Base-by-base conservation (phyloP, 768 basidiomycete species). In the Termitomyces sp. region DNA sequence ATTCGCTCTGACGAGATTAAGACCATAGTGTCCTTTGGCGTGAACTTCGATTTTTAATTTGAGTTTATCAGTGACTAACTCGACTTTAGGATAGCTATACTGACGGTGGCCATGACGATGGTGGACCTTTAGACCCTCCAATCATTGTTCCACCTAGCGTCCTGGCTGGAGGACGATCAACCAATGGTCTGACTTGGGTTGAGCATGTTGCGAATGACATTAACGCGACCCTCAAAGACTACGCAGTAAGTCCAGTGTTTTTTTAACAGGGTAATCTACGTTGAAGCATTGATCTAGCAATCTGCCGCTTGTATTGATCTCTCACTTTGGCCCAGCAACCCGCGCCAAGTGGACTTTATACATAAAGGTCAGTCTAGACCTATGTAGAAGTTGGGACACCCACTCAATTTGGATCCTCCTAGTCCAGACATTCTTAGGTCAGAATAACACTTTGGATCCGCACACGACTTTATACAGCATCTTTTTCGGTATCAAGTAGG, bases 401-500 rank as follows among this genome's bases (percentile, higher is more conserved):
- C 24, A 24, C 44, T 47, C 47, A 27, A 31, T 5, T 9, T 44
- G 12, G 12, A 20, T 2, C 7, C 27, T 41, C n/a, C 1, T 36
- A 84, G 81, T 76, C 47, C 58, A 69, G 9, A 73, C 66, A 3
- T 83, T 82, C 63, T 63, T 83, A 22, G 61, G 70, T n/a, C 81
- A 82, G 59, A 68, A 68, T 0, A 70, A 84, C 60, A 54, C 69
- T 0, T 68, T 83, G 6, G 71, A 82, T 60, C 75, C 81, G 0
- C 66, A 70, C 1, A 79, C 78, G 2, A 82, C 82, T 3, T 68
- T 84, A 7, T 84, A 81, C 55, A 74, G 75, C 1, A 64, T 80
- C 9, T 84, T 84, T 65, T 82, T 83, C 59, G 82, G 82, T 11
- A 84, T 82, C 57, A 83, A 81, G 80, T 81, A 56, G 55, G 78